These are phyloP conservation scores for Candida sp. DNA, from an alignment of 1,139 yeast species.

Conservation along the genomic window DNA sequence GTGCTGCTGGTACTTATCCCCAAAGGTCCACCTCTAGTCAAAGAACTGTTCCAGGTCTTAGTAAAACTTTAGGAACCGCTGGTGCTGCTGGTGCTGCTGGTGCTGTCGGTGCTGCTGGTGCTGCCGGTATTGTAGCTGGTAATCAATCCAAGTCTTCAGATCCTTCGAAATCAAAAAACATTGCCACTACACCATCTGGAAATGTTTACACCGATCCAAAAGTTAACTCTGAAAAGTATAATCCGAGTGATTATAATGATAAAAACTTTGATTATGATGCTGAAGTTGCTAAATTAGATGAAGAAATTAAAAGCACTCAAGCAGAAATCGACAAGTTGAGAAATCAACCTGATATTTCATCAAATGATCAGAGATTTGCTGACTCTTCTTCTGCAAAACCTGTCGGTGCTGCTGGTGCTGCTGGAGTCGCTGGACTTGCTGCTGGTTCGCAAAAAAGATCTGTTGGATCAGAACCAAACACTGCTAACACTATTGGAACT, in stretches of 20 bases:
- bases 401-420: conserved; percentile 6
- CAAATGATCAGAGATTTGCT: conserved; percentile 1
- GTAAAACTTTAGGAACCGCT: background rate
- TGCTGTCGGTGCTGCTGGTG: background rate
- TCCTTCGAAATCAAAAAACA: background rate
- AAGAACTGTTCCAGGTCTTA: background rate
- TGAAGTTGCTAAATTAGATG: conserved; percentile 9
- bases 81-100: background rate
- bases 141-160: background rate
- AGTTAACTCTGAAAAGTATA: background rate
- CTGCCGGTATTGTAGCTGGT: conserved; percentile 1
- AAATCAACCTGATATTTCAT: conserved; percentile 11
- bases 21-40: background rate
- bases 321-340: conserved; percentile 6
- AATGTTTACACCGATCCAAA: conserved; percentile 1
- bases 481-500: conserved; percentile 7
- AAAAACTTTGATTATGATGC: conserved; percentile 3
- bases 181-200: conserved; percentile 6
- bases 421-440: conserved; percentile 6
- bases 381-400: conserved; percentile 12
- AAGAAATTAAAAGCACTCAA: conserved; percentile 8
- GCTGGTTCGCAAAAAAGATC: background rate
- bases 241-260: background rate
- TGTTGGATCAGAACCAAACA: background rate
- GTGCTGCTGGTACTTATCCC: too few species aligned